phyloP scores from a whole-genome alignment of 257 asterid species.

The Capsicum pubescens region DNA sequence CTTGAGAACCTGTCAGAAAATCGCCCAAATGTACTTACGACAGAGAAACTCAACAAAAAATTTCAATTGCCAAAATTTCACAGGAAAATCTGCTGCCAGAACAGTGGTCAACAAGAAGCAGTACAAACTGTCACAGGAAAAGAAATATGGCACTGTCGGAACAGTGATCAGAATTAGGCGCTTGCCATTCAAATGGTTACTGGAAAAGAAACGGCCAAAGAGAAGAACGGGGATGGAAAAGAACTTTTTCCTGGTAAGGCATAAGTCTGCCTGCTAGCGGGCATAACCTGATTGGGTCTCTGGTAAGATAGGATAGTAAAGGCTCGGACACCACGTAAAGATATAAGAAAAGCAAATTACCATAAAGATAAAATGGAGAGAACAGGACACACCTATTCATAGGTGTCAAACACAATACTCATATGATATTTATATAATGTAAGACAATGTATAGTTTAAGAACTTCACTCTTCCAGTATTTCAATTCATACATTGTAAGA shows the following conservation, averaged over 20 bases:
- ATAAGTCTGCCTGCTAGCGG: not conserved
- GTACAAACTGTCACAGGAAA: not conserved
- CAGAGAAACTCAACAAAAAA: not conserved
- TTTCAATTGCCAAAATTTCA: not conserved
- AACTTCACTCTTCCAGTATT: not conserved
- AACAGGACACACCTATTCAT: not conserved
- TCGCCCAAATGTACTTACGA: not conserved
- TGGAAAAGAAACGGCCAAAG: not conserved
- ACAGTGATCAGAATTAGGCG: not conserved
- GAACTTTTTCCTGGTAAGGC: not conserved
- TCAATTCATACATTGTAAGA: not conserved
- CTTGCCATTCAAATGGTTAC: not conserved
- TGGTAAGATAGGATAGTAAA: not conserved
- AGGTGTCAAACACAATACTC: slow-evolving; percentile 1
- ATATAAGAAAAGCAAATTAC: slow-evolving; percentile 16
- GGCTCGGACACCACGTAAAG: not conserved
- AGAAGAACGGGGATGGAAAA: not conserved
- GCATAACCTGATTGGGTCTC: not conserved
- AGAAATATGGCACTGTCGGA: not conserved
- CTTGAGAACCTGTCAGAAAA: not conserved
- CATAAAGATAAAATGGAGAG: slow-evolving; percentile 18
- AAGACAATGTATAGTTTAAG: not conserved
- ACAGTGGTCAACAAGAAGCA: not conserved
- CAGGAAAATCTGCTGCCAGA: slow-evolving; percentile 7
- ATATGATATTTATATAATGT: not conserved